Evolutionary conservation across 495 filamentous ascomycete genomes (phyloP).

Genomic region (Lentithecium fluviatile): DNA sequence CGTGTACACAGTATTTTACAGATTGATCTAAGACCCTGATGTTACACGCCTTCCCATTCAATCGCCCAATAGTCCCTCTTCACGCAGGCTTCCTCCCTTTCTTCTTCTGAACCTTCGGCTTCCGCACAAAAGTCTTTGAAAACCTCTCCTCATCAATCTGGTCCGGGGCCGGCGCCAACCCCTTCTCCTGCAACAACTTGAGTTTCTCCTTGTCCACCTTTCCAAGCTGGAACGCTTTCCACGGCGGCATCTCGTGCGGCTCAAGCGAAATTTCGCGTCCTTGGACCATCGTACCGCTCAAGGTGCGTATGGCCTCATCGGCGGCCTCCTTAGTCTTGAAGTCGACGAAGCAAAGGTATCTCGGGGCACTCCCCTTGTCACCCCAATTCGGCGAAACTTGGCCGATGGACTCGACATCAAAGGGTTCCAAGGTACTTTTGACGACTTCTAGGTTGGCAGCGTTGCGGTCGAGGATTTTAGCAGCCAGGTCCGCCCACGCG

Average conservation of each 20-base stretch:
- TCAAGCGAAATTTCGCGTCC: background rate
- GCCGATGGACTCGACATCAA: constrained; percentile 1
- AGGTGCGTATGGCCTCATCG: background rate
- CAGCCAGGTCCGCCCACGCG: background rate
- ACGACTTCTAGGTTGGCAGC: background rate
- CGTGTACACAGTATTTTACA: no score
- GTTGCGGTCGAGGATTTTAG: background rate
- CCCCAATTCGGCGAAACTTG: background rate
- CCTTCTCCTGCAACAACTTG: background rate
- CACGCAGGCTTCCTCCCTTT: no score
- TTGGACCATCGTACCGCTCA: background rate
- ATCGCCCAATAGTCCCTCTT: no score
- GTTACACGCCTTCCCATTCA: no score
- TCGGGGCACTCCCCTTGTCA: background rate
- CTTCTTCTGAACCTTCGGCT: no score
- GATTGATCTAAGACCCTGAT: no score
- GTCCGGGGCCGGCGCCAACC: background rate
- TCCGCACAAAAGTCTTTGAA: background rate
- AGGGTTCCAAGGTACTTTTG: background rate
- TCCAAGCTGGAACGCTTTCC: background rate
- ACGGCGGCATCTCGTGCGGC: background rate
- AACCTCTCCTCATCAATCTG: background rate
- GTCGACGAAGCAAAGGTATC: background rate
- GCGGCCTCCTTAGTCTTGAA: constrained; percentile 8
- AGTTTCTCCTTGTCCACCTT: background rate